Conservation (phyloP, 192 early-diverging fungal species). For the Gaertneriomyces sp. region DNA sequence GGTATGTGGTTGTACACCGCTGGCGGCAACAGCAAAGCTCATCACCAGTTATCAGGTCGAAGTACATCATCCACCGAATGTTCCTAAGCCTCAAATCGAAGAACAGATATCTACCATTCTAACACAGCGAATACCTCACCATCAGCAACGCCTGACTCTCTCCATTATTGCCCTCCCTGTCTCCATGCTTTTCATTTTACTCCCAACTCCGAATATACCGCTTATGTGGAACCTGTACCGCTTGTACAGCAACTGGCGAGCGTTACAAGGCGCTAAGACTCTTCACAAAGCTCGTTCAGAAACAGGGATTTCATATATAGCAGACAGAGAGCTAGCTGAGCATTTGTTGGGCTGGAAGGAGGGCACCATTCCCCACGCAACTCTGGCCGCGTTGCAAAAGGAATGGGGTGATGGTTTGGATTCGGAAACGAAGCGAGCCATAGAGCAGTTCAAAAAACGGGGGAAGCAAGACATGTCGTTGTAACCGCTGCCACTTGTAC, state of each 20-base stretch:
- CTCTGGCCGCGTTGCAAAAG: too few relatives aligned
- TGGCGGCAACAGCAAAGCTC: neutral
- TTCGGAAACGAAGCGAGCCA: too few relatives aligned
- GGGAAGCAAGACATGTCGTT: too few relatives aligned
- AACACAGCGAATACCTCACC: conserved; percentile 6
- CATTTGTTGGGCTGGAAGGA: too few relatives aligned
- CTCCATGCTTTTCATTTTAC: conserved; percentile 20
- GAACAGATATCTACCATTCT: conserved; percentile 11
- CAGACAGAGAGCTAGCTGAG: neutral
- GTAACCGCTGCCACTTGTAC: too few relatives aligned
- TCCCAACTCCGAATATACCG: conserved; percentile 34
- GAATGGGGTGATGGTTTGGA: too few relatives aligned
- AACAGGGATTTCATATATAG: neutral
- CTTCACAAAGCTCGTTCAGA: conserved; percentile 1
- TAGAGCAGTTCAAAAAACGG: too few relatives aligned
- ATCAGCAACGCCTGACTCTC: conserved; percentile 15
- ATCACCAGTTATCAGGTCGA: conserved; percentile 9
- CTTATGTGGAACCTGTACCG: conserved; percentile 35
- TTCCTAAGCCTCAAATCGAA: neutral
- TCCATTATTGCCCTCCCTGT: conserved; percentile 24
- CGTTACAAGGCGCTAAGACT: conserved; percentile 24
- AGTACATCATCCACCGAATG: conserved; percentile 10
- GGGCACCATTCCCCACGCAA: too few relatives aligned
- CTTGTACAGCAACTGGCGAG: conserved; percentile 29
- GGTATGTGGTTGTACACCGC: neutral